A percentile compares a stretch with the other conserved stretches of the same genome.
Evolutionary conservation across 2,329 filamentous ascomycete species (phyloP).

Genomic region (Fusarium nematophilum): DNA sequence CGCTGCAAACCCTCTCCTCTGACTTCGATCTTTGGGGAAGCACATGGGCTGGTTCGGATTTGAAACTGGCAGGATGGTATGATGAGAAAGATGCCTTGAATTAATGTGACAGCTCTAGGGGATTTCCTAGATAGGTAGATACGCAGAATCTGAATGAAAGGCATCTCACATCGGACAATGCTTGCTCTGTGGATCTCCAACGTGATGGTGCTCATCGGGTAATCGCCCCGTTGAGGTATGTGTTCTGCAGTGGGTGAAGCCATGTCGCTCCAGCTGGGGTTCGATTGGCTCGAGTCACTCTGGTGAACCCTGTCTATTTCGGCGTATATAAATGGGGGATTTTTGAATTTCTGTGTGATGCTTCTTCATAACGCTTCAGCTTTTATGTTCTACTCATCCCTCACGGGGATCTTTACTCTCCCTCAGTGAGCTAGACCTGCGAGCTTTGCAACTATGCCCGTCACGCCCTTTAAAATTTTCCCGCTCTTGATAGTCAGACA

Average conservation of each 20-base stretch:
- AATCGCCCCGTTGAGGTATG: too few species aligned
- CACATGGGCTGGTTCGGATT: background rate
- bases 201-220: too few species aligned
- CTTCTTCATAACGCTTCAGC: too few species aligned
- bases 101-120: slow-evolving; percentile 4
- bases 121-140: slow-evolving; percentile 23
- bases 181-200: background rate
- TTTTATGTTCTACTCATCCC: too few species aligned
- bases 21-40: background rate
- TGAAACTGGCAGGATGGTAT: background rate
- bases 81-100: background rate
- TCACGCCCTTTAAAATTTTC: background rate
- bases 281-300: too few species aligned
- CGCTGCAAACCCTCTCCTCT: background rate
- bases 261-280: too few species aligned
- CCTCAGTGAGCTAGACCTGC: too few species aligned
- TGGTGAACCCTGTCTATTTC: too few species aligned
- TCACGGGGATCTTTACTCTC: too few species aligned
- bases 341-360: too few species aligned
- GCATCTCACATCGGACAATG: background rate
- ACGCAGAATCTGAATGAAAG: slow-evolving; percentile 9
- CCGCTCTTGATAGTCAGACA: background rate
- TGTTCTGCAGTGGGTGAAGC: too few species aligned
- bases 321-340: too few species aligned
- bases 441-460: background rate